These are phyloP conservation scores for Dalbergia cochinchinensis DNA, from an alignment of 306 rosid genomes.

Conservation along the genomic window DNA sequence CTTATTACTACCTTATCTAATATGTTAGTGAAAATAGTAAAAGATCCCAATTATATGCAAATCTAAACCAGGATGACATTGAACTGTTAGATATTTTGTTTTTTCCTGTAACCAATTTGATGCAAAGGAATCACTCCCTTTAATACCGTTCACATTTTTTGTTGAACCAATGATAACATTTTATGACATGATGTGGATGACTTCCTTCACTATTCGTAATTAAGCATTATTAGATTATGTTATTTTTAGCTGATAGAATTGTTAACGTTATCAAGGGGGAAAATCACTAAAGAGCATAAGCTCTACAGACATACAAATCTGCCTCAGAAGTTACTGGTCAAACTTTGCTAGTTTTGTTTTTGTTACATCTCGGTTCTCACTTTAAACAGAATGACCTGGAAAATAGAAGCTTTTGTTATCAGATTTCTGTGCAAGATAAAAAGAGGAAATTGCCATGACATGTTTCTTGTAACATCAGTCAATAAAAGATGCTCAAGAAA, in stretches of 20 bases:
- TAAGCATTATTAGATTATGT: not conserved
- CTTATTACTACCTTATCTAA: too few relatives aligned
- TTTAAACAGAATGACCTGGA: not conserved
- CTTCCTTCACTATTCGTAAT: not conserved
- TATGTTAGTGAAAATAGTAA: conserved; percentile 38
- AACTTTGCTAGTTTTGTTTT: conserved; percentile 28
- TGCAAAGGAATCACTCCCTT: conserved; percentile 25
- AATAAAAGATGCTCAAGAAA: conserved; percentile 32
- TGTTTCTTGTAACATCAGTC: not conserved
- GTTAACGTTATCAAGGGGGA: not conserved
- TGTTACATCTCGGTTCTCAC: not conserved
- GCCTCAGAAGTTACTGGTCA: not conserved
- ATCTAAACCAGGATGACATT: conserved; percentile 30
- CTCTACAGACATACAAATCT: not conserved
- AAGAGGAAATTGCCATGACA: not conserved
- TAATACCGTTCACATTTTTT: conserved; percentile 6
- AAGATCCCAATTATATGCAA: conserved; percentile 49
- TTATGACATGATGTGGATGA: conserved; percentile 30
- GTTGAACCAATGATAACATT: conserved; percentile 28
- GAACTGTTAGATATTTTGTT: conserved; percentile 24
- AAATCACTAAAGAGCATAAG: not conserved
- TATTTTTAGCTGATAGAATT: not conserved
- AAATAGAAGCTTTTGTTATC: conserved; percentile 14
- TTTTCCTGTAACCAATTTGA: not conserved
- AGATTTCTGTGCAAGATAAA: not conserved